Base-by-base conservation (phyloP, 805 yeast species). In the Lipomyces orientalis region DNA sequence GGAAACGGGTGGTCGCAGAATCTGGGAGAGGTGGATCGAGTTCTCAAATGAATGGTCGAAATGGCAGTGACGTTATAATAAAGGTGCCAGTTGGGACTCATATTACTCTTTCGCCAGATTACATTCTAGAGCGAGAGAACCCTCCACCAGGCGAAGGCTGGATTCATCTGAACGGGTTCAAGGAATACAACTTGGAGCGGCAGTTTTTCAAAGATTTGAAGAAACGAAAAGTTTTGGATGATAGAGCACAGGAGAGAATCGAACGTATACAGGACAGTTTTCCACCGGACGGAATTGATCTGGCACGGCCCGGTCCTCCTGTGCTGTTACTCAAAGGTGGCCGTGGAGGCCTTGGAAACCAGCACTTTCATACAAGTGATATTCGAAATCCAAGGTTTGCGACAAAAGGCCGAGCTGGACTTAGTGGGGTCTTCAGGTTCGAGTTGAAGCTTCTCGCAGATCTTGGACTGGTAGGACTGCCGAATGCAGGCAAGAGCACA, bases 401-500 rank as follows among this genome's bases (percentile, higher is more conserved):
- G 34, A 93, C 93, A 75, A 77, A 76, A 33, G 99, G 98, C 2
- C 84, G 98, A 67, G 79, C 78, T 5, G 91, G 92, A 0, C 71
- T 92, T 1, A 88, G 86, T 49, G 85, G 86, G 22, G 81, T 82
- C 64, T 92, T 95, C 70, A 79, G 91, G 65, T 86, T 95, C 71
- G 99, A 95, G 79, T 81, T 95, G 71, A 93, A 92, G 76, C 82
- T 93, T 51, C 83, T 95, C 65, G 99, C 99, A 0, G 98, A 95
- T 78, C 80, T 94, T 66, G 99, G 98, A 0, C 81, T 95, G 5
- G 97, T 95, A 29, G 99, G 99, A 0, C 81, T 95, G 22, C 99
- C 99, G 0, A 95, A 95, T 78, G 97, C 98, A 2, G 99, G 99
- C 0, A 95, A 95, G 76, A 91, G 97, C 2, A 92, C 98, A 0